phyloP scores from a whole-genome alignment of 2,329 filamentous ascomycete species.

The Sporothrix mexicana region DNA sequence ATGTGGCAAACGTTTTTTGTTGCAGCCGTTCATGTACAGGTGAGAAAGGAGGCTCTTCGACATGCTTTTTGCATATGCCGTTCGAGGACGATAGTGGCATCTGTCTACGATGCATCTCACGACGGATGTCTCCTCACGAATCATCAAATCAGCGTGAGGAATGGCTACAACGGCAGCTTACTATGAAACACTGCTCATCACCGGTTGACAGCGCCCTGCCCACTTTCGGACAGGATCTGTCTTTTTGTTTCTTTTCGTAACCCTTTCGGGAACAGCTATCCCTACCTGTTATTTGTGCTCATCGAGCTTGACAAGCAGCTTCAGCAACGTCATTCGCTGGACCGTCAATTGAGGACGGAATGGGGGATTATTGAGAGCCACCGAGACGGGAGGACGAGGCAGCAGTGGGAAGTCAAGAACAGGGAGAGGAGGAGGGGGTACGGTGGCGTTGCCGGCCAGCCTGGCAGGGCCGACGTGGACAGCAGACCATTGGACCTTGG shows the following conservation, averaged over 20 bases:
- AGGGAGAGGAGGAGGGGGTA: neutral
- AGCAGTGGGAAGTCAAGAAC: neutral
- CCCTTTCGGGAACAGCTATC: neutral
- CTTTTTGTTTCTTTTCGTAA: neutral
- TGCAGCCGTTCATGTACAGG: conserved; percentile 17
- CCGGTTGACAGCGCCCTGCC: neutral
- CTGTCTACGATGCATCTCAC: neutral
- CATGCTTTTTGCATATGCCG: neutral
- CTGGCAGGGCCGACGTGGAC: conserved; percentile 8
- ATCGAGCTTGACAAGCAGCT: neutral
- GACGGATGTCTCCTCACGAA: neutral
- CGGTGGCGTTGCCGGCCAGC: conserved; percentile 24
- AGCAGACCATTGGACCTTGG: neutral
- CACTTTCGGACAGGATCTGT: neutral
- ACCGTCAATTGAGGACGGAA: neutral
- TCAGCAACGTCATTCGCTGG: conserved; percentile 18
- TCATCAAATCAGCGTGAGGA: neutral
- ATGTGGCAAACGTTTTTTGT: conserved; percentile 22
- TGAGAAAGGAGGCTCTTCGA: neutral
- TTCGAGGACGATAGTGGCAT: neutral
- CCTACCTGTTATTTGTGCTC: neutral
- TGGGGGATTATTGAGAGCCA: neutral
- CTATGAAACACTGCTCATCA: conserved; percentile 30
- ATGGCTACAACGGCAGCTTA: neutral
- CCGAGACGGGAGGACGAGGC: neutral